A percentile compares a stretch with the other conserved stretches of the same genome.
These are phyloP conservation scores for Blastobotrys persicus DNA, from an alignment of 1,139 yeast species.

Conservation along the genomic window DNA sequence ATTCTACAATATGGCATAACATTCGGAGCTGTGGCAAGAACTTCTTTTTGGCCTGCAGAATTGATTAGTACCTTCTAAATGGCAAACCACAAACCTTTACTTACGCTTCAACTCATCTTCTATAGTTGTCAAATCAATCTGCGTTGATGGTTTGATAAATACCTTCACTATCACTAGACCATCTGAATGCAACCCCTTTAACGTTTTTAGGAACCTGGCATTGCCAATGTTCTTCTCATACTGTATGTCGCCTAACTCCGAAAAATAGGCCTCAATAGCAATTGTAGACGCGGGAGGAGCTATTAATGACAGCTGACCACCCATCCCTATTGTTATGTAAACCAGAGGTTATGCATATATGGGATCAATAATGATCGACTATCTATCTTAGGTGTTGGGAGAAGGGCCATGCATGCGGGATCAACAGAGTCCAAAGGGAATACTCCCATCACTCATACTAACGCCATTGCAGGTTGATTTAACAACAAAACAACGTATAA, in stretches of 20 bases:
- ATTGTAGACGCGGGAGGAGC: constrained; percentile 93
- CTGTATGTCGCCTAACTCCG: constrained; percentile 69
- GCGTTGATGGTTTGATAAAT: constrained; percentile 68
- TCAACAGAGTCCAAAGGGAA: too few relatives aligned
- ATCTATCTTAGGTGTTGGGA: constrained; percentile 7
- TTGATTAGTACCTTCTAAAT: neutral
- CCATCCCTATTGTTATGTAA: constrained; percentile 51
- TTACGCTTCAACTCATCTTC: constrained; percentile 24
- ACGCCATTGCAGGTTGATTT: too few relatives aligned
- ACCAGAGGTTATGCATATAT: neutral
- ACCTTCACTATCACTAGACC: constrained; percentile 78
- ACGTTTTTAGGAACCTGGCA: constrained; percentile 81
- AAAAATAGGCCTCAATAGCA: constrained; percentile 85
- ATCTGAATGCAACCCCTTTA: constrained; percentile 61
- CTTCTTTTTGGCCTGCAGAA: neutral
- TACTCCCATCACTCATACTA: too few relatives aligned
- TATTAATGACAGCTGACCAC: constrained; percentile 76
- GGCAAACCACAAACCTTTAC: constrained; percentile 14
- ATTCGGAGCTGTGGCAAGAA: constrained; percentile 49
- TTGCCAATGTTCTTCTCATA: constrained; percentile 70
- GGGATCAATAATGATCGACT: too few relatives aligned
- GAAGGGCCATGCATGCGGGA: neutral
- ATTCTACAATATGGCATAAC: constrained; percentile 70
- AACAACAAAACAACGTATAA: too few relatives aligned
- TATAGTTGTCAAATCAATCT: constrained; percentile 37